Conservation (phyloP, 768 basidiomycete species). For the Mrakia blollopis region DNA sequence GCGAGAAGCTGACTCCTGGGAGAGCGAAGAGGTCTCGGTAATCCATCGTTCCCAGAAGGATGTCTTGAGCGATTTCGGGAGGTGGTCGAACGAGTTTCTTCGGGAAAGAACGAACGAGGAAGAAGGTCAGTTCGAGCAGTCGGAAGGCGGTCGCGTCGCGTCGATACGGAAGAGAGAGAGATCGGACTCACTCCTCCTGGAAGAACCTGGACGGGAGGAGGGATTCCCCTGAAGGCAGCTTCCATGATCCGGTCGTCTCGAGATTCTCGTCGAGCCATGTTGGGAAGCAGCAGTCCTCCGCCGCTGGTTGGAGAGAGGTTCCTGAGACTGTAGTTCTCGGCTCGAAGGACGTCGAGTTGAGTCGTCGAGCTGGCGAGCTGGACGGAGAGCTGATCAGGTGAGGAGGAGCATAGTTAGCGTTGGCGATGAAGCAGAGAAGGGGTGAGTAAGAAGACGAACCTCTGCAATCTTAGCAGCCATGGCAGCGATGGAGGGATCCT, state of each 20-base stretch:
- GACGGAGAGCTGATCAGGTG: neutral
- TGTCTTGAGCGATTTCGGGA: constrained; percentile 17
- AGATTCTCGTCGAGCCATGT: neutral
- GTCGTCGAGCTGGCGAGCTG: neutral
- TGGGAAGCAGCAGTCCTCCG: neutral
- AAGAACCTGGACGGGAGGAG: neutral
- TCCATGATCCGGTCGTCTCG: constrained; percentile 5
- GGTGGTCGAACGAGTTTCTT: constrained; percentile 5
- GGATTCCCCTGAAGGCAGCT: neutral
- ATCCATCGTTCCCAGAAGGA: constrained; percentile 11
- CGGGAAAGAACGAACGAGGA: neutral
- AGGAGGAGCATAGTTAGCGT: neutral
- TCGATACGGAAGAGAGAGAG: too few relatives aligned
- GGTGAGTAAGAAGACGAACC: neutral
- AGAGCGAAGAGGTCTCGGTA: constrained; percentile 8
- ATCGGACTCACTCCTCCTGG: constrained; percentile 1
- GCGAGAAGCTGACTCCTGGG: neutral
- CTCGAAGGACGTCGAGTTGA: constrained; percentile 10
- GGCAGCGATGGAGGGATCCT: neutral
- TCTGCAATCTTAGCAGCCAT: constrained; percentile 1
- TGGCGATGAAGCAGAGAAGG: neutral
- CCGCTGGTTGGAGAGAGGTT: too few relatives aligned
- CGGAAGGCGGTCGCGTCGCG: neutral
- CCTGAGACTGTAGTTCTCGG: neutral
- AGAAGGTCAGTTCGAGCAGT: neutral